Conservation (phyloP, 2,329 filamentous ascomycete species). For the Aureobasidium sp. region DNA sequence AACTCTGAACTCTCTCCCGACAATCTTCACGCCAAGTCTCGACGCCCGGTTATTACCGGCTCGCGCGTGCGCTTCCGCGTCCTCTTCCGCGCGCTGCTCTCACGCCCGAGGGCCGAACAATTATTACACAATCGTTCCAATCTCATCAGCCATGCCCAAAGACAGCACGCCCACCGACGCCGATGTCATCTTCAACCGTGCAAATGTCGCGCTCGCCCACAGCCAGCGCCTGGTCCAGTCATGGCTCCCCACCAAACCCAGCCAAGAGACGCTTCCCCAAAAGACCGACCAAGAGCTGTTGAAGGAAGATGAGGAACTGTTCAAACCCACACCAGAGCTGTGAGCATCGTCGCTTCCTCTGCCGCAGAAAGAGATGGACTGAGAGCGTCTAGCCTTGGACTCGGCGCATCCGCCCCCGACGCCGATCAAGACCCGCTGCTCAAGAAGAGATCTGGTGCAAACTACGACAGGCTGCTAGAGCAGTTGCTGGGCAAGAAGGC, state of each 20-base stretch:
- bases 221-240: conserved; percentile 47
- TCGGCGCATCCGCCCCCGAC: conserved; percentile 30
- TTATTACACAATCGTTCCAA: too few relatives aligned
- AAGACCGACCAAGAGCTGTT: conserved; percentile 38
- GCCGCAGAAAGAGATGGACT: conserved; percentile 9
- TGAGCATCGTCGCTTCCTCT: conserved; percentile 25
- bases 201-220: conserved; percentile 45
- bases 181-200: conserved; percentile 47
- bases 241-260: conserved; percentile 43
- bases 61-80: neutral
- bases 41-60: neutral
- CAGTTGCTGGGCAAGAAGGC: conserved; percentile 35
- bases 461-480: conserved; percentile 35
- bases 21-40: conserved; percentile 9
- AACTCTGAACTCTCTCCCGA: neutral
- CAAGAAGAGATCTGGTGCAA: conserved; percentile 27
- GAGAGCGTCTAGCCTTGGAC: conserved; percentile 26
- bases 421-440: conserved; percentile 30
- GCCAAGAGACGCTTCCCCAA: conserved; percentile 29
- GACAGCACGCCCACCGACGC: conserved; percentile 22
- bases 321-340: conserved; percentile 45
- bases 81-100: neutral
- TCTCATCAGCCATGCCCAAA: neutral
- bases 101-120: neutral
- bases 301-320: conserved; percentile 46